Base-by-base conservation (phyloP, 192 early-diverging fungal genomes). In the Coemansia sp. region DNA sequence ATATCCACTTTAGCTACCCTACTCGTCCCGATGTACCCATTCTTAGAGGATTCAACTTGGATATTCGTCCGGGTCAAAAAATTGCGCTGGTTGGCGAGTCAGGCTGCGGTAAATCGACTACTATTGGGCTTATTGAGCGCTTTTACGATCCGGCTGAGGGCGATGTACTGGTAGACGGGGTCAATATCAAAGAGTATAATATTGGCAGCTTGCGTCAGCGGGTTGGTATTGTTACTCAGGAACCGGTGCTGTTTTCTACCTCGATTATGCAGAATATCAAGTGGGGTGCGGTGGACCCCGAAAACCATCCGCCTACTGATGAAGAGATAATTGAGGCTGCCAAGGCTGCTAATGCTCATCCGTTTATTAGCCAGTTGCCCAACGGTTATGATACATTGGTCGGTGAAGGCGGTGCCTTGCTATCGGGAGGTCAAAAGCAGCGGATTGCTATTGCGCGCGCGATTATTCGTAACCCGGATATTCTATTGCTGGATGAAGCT, bases 361-460 rank as follows among this genome's bases (percentile, higher is more conserved):
- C 79, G 26, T 92, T 92, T 50, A 90, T 92, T 45, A 69, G 71
- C 56, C 71, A 81, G 51, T 68, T 90, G 32, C 88, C 88, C 26
- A 58, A 84, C 21, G 83, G 85, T 30, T 92, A 94, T 73, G 83
- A 96, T 56, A 91, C 93, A 7, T 63, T 85, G 31, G 90, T 95
- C 17, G 95, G 95, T 51, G 93, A 96, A 58, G 75, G 82, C 32
- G 89, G 86, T 6, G 80, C 88, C 44, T 62, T 86, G 69, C 58
- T 97, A 14, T 91, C 88, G 23, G 95, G 93, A 47, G 94, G 94
- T 9, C 95, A 97, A 67, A 94, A 95, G 74, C 95, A 95, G 69
- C 87, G 95, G 53, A 91, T 96, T 69, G 91, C 93, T 37, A 96
- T 98, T 79, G 93, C 94, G 2, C 83, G 93, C 43, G 91, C 92